These are phyloP conservation scores for Paxillus involutus DNA, from an alignment of 768 basidiomycete genomes.

Conservation along the genomic window DNA sequence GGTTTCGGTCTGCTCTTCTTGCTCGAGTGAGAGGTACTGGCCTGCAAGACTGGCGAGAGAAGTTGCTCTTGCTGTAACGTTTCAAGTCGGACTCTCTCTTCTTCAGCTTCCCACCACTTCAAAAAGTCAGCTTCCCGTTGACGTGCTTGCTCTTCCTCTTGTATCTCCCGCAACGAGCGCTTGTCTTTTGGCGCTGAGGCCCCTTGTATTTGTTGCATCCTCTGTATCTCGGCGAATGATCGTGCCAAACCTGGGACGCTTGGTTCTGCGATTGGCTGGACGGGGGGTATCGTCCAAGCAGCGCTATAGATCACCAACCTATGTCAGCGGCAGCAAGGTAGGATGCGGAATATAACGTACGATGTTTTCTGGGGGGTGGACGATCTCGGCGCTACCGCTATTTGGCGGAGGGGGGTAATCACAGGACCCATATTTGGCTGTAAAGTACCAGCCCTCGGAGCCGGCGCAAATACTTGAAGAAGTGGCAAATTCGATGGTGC, in stretches of 20 bases:
- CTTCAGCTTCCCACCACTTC: constrained; percentile 88
- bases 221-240: constrained; percentile 86
- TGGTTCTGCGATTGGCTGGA: constrained; percentile 43
- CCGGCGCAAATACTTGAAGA: constrained; percentile 17
- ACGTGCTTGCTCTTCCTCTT: constrained; percentile 73
- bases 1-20: constrained; percentile 5
- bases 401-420: constrained; percentile 58
- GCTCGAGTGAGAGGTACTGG: background rate
- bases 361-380: constrained; percentile 44
- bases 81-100: constrained; percentile 63
- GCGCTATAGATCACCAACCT: constrained; percentile 24
- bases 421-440: constrained; percentile 54
- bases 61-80: constrained; percentile 18
- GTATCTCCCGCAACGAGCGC: constrained; percentile 76
- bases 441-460: constrained; percentile 23
- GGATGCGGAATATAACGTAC: constrained; percentile 36
- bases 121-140: constrained; percentile 79
- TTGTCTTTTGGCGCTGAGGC: constrained; percentile 44
- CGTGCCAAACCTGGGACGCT: constrained; percentile 31
- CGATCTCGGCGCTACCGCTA: constrained; percentile 25
- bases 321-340: background rate
- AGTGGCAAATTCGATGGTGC: constrained; percentile 11
- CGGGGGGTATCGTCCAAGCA: constrained; percentile 66
- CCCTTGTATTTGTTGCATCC: constrained; percentile 63
- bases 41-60: background rate